Evolutionary conservation across 2,329 filamentous ascomycete species (phyloP).

Genomic region (Xylariales sp.): DNA sequence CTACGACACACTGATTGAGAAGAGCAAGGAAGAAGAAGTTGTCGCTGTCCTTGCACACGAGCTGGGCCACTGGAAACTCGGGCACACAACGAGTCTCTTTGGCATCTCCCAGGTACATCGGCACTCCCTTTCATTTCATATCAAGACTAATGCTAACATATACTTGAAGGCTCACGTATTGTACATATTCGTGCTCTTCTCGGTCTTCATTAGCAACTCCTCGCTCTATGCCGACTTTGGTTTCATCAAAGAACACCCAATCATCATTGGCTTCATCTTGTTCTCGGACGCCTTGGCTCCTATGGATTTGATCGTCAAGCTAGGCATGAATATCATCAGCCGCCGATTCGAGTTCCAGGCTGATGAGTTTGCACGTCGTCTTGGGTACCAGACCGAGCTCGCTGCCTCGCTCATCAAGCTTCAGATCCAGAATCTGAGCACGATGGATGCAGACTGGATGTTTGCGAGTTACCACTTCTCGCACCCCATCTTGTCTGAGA

Average conservation of each 20-base stretch:
- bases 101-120: conserved; percentile 70
- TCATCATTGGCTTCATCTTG: conserved; percentile 94
- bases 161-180: conserved; percentile 74
- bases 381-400: conserved; percentile 81
- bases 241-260: conserved; percentile 76
- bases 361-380: conserved; percentile 78
- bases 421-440: conserved; percentile 95
- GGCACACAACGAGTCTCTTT: conserved; percentile 89
- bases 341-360: conserved; percentile 95
- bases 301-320: conserved; percentile 90
- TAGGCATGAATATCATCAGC: conserved; percentile 93
- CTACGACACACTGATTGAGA: conserved; percentile 95
- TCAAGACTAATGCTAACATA: conserved; percentile 23
- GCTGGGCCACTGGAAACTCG: conserved; percentile 93
- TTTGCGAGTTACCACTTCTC: conserved; percentile 99
- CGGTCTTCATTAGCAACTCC: conserved; percentile 92
- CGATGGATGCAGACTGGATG: conserved; percentile 98
- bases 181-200: conserved; percentile 95
- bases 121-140: not conserved
- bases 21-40: conserved; percentile 87
- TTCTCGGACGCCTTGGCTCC: conserved; percentile 96
- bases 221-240: conserved; percentile 90
- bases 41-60: conserved; percentile 94
- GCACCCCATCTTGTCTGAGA: conserved; percentile 91
- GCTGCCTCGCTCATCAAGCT: conserved; percentile 90